Evolutionary conservation across 2,329 filamentous ascomycete species (phyloP), one percentile per base, ranked within the genome.

Genomic region (Magnaporthales sp.): DNA sequence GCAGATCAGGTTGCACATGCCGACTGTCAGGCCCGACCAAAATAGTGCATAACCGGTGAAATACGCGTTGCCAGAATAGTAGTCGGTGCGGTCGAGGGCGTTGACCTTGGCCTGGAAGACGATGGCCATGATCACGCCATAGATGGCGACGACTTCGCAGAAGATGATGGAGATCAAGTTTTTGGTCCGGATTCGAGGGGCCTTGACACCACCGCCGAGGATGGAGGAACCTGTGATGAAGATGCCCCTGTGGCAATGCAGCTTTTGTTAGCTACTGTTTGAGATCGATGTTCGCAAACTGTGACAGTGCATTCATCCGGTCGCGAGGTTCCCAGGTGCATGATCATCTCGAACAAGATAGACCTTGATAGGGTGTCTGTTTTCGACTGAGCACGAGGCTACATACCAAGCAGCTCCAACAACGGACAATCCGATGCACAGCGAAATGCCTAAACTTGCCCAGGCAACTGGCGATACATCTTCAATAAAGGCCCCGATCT

Each of bases 131-230:
- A 99, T 99, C 80, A 99, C 94, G 74, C 96, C 96, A 85, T 99
- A 99, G 79, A 99, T 99, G 79, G 95, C 95, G 75, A 99, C 95
- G 75, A 99, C 95, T 82, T 99, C 95, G 83, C 95, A 99, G 82
- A 99, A 99, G 81, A 99, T 98, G 80, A 99, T 99, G 74, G 94
- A 98, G 78, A 99, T 98, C 75, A 99, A 81, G 84, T 99, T 99
- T 89, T 99, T 99, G 70, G 95, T 99, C 78, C 95, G 92, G 80
- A 99, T 99, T 74, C 95, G 91, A 51, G 96, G 96, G 62, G 95
- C 94, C 79, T 91, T 94, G 75, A 99, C 95, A 82, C 95, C 95
- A 73, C 92, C 95, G 75, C 96, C 96, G 71, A 99, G 86, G 77
- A 99, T 99, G 67, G 95, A 97, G 68, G 93, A 96, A 73, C 96